Evolutionary conservation across 2,329 filamentous ascomycete genomes (phyloP), one percentile per base, ranked within the genome.

Genomic region (Talaromyces sp.): DNA sequence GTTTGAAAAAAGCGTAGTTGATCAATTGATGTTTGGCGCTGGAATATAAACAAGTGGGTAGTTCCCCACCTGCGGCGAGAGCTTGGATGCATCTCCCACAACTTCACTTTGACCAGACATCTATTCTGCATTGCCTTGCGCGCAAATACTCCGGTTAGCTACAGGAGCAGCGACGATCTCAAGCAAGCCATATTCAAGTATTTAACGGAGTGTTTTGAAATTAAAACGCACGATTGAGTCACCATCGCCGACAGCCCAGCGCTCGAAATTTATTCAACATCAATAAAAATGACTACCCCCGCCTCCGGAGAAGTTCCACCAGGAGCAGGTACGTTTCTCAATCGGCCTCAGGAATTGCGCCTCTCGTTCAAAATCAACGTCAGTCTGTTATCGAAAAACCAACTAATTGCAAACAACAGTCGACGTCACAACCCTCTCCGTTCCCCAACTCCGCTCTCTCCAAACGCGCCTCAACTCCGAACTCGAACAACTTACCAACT

Each of bases 381-480:
- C 19, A 19, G 22, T 45, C 3, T 37, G 10, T 27, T 16, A 16
- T 5, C 5, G 24, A 10, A 16, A 3, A 3, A 16, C 13, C 16
- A 4, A 7, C 52, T 39, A 39, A 56, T 16, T 11, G n/a, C 19
- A 37, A 37, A 37, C n/a, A 64, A 50, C 71, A 83, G 84, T 91
- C 70, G 88, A 91, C 75, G 83, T 99, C 73, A 87, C 89, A 72
- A 88, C 86, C 67, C 89, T 99, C 73, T 90, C 90, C 72, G 84
- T 89, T 31, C 91, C 92, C 70, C 94, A 97, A 80, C 90, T 99
- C 70, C 89, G 88, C 70, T 88, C 92, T 72, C 89, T 99, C 71
- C 97, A 99, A 84, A 93, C 95, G 78, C 94, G 97, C 78, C 89
- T 99, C 70, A 94, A 97, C 78, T 90, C 95, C 73, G 95, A 99